Base-by-base conservation (phyloP, 1,284 basidiomycete species). In the Ustilago lituana region DNA sequence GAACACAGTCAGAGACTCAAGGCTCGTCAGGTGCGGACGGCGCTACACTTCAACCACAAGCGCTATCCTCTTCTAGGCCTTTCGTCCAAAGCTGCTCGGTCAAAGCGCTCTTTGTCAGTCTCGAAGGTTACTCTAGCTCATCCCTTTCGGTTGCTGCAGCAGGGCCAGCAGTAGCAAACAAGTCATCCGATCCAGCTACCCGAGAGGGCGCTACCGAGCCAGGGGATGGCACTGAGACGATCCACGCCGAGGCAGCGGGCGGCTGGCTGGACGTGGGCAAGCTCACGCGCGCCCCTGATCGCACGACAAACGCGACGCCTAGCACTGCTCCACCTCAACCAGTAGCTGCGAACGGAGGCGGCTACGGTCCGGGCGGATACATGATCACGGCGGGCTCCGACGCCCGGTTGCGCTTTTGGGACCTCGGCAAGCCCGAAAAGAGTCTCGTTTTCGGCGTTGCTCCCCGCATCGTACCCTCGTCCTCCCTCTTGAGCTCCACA, bases 361-460 rank as follows among this genome's bases (percentile, higher is more conserved):
- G 54, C 11, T 31, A 32, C n/a, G 65, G 72, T 8, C 74, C 76
- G 69, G 85, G 43, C 20, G 93, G 91, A 1, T 94, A 89, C 77
- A 85, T 93, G 82, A 83, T 94, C 33, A 90, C 87, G 36, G 92
- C 89, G 0, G 93, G 91, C 0, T 90, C 92, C 67, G 93, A 95
- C 79, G 86, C 89, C 35, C 88, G 87, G 73, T 85, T 95, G 40
- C 86, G 91, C 9, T 85, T 92, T 62, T 94, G 91, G 92, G 92
- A 95, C 81, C 83, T 95, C 43, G 82, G 76, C 5, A 61, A 85
- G 66, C 82, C 88, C 22, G 91, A 93, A 62, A 91, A 50, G 81
- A 84, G 39, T 14, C 35, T 61, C 0, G 62, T 59, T 2, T 56
- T 77, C 6, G 69, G 72, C 11, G 40, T 56, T 0, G 17, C 60